A percentile compares a stretch with the other conserved stretches of the same genome.
phyloP scores from a whole-genome alignment of 2,329 filamentous ascomycete species.

The Aspergillus awamori region DNA sequence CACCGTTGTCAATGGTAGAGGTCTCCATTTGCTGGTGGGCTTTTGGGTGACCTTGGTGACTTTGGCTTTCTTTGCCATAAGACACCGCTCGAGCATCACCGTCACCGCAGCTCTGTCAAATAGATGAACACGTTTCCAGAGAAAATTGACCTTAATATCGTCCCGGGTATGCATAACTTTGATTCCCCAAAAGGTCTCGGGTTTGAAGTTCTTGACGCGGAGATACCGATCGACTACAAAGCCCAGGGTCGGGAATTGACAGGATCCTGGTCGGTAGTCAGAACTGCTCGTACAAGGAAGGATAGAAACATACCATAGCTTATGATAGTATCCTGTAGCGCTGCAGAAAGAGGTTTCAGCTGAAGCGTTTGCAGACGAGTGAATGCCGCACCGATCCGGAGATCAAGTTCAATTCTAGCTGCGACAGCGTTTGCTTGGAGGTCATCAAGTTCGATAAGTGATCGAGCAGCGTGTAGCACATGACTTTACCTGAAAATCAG shows the following conservation, averaged over 20 bases:
- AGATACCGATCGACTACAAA: constrained; percentile 98
- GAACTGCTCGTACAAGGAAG: background rate
- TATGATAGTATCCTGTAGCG: constrained; percentile 66
- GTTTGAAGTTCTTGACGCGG: constrained; percentile 88
- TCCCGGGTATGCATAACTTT: constrained; percentile 79
- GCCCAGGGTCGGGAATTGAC: constrained; percentile 93
- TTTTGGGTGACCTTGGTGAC: constrained; percentile 87
- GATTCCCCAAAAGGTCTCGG: constrained; percentile 91
- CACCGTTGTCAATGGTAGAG: constrained; percentile 89
- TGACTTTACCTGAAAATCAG: constrained; percentile 60
- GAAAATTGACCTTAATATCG: constrained; percentile 77
- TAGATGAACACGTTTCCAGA: constrained; percentile 77
- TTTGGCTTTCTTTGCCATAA: constrained; percentile 73
- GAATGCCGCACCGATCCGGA: constrained; percentile 90
- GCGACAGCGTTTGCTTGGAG: constrained; percentile 84
- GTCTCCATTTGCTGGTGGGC: constrained; percentile 91
- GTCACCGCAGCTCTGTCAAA: constrained; percentile 84
- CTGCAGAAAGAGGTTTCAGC: constrained; percentile 71
- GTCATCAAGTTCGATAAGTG: constrained; percentile 78
- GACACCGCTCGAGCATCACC: constrained; percentile 82
- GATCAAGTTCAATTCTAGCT: constrained; percentile 86
- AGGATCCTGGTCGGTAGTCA: constrained; percentile 64
- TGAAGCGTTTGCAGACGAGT: constrained; percentile 83
- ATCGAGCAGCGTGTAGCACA: constrained; percentile 78
- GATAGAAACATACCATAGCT: constrained; percentile 70